Evolutionary conservation across 1,139 yeast species (phyloP).

Genomic region (Barnettozyma hawaiiensis): DNA sequence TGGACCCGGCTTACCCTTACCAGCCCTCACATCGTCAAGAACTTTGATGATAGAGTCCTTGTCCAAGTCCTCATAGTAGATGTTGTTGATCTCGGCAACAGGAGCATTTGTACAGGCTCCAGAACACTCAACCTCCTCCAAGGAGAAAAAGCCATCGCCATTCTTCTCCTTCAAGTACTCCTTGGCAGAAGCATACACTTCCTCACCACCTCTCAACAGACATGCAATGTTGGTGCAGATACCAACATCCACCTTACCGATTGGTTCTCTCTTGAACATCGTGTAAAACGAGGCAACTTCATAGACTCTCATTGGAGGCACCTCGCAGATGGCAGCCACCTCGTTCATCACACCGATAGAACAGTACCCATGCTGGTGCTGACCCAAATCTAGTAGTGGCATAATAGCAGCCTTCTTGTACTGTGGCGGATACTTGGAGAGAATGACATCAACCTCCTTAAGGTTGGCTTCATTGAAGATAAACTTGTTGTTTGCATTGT

Average conservation of each 20-base stretch:
- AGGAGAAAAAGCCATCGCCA: slow-evolving; percentile 66
- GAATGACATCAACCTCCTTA: slow-evolving; percentile 64
- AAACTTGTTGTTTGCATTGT: slow-evolving; percentile 66
- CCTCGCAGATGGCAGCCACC: slow-evolving; percentile 77
- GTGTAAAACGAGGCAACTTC: slow-evolving; percentile 93
- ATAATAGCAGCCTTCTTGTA: slow-evolving; percentile 85
- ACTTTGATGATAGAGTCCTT: slow-evolving; percentile 57
- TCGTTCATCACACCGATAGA: slow-evolving; percentile 91
- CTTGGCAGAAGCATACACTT: slow-evolving; percentile 65
- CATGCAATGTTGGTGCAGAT: slow-evolving; percentile 92
- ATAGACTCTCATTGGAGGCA: slow-evolving; percentile 94
- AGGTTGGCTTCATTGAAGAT: slow-evolving; percentile 68
- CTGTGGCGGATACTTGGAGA: slow-evolving; percentile 79
- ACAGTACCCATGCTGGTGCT: slow-evolving; percentile 83
- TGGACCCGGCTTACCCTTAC: slow-evolving; percentile 65
- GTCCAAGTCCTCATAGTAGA: slow-evolving; percentile 78
- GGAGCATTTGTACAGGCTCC: slow-evolving; percentile 95
- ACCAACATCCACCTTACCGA: slow-evolving; percentile 81
- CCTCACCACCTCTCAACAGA: slow-evolving; percentile 79
- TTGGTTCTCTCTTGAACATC: slow-evolving; percentile 84
- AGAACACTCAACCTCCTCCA: slow-evolving; percentile 86
- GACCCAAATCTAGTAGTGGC: slow-evolving; percentile 85
- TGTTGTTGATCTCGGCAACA: slow-evolving; percentile 81
- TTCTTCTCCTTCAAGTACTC: slow-evolving; percentile 74
- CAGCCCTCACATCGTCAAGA: slow-evolving; percentile 59